Percentiles rank a stretch among this genome's conserved stretches.
Conservation (phyloP, 371 early-diverging fungal species). For the Apophysomyces variabilis region DNA sequence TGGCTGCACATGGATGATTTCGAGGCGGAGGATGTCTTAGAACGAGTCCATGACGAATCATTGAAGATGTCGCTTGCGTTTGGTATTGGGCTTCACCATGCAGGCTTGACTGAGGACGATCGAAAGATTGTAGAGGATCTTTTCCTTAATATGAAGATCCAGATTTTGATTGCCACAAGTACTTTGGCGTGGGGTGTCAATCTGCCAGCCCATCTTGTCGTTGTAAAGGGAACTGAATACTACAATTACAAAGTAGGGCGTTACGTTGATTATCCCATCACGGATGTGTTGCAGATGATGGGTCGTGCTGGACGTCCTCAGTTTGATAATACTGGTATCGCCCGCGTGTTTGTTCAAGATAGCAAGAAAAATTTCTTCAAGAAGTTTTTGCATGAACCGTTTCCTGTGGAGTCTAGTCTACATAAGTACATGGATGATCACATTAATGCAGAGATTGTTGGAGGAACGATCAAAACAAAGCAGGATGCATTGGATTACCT, state of each 20-base stretch:
- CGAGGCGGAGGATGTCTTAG: constrained; percentile 75
- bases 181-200: constrained; percentile 99
- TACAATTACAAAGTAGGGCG: constrained; percentile 90
- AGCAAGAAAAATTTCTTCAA: constrained; percentile 96
- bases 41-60: constrained; percentile 76
- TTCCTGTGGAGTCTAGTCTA: constrained; percentile 88
- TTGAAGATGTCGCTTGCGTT: constrained; percentile 84
- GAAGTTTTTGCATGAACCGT: constrained; percentile 92
- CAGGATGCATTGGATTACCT: constrained; percentile 94
- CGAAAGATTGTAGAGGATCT: constrained; percentile 92
- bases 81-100: constrained; percentile 99
- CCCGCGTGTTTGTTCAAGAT: constrained; percentile 88
- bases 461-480: constrained; percentile 81
- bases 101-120: constrained; percentile 92
- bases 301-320: constrained; percentile 99
- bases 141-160: constrained; percentile 92
- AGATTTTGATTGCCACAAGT: constrained; percentile 95
- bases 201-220: constrained; percentile 97
- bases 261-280: constrained; percentile 94
- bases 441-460: constrained; percentile 91
- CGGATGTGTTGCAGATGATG: constrained; percentile 98
- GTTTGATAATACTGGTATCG: constrained; percentile 91
- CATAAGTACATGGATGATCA: constrained; percentile 84
- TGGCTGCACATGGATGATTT: constrained; percentile 87
- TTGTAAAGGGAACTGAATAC: constrained; percentile 98